Percentiles rank a stretch among this genome's conserved stretches.
phyloP scores from a whole-genome alignment of 371 early-diverging fungal species.

The Mucor circinelloides region DNA sequence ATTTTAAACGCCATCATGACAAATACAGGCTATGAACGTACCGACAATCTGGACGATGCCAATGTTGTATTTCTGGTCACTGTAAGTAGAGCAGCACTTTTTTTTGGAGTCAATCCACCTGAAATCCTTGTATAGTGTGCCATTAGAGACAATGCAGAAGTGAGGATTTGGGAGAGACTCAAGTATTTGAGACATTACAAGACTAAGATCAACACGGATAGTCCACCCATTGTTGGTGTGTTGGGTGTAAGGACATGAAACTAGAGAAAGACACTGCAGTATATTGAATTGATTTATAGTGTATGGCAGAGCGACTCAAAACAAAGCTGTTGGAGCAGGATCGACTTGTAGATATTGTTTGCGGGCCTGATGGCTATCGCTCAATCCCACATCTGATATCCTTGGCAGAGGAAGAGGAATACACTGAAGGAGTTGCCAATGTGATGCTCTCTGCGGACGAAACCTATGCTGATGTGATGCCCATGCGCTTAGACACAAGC shows the following conservation, averaged over 20 bases:
- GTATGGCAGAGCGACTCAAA: conserved; percentile 81
- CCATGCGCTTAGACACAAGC: conserved; percentile 66
- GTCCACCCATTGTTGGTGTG: conserved; percentile 76
- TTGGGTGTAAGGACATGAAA: conserved; percentile 56
- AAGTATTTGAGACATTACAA: conserved; percentile 59
- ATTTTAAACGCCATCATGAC: conserved; percentile 77
- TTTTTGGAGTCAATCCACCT: too few relatives aligned
- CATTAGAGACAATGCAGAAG: conserved; percentile 80
- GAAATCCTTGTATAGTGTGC: conserved; percentile 54
- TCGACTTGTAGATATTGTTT: conserved; percentile 77
- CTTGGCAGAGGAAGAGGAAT: conserved; percentile 63
- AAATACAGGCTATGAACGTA: conserved; percentile 68
- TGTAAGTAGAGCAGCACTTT: conserved; percentile 24
- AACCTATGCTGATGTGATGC: conserved; percentile 83
- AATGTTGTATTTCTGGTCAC: conserved; percentile 79
- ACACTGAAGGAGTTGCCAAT: conserved; percentile 72
- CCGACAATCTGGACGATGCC: conserved; percentile 57
- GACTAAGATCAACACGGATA: conserved; percentile 49
- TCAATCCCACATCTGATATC: conserved; percentile 75
- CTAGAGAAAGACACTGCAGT: background rate
- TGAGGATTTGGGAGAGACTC: conserved; percentile 74
- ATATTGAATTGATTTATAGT: conserved; percentile 17
- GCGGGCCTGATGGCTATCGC: conserved; percentile 82
- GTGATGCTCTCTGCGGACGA: conserved; percentile 85
- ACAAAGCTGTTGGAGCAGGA: conserved; percentile 72